phyloP scores from a whole-genome alignment of 768 basidiomycete genomes.

The Favolaschia claudopus region DNA sequence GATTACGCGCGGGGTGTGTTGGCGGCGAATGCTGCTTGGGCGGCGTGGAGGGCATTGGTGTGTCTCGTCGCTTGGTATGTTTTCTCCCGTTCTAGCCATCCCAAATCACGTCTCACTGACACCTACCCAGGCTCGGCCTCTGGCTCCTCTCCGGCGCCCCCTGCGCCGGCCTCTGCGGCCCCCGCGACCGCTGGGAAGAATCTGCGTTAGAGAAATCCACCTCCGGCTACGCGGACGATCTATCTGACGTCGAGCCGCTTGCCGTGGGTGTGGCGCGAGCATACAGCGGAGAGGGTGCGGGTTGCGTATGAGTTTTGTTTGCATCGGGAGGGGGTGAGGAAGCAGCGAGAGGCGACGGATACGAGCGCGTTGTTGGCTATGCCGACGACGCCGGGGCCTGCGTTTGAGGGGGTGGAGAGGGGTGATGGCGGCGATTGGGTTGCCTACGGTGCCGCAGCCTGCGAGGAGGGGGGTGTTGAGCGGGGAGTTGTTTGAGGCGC shows the following conservation, averaged over 20 bases:
- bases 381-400: slow-evolving; percentile 32
- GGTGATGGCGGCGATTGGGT: slow-evolving; percentile 64
- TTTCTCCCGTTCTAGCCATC: background rate
- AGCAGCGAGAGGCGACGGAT: slow-evolving; percentile 39
- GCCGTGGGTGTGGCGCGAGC: slow-evolving; percentile 84
- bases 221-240: slow-evolving; percentile 58
- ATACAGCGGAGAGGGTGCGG: slow-evolving; percentile 73
- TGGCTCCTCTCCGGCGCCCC: slow-evolving; percentile 82
- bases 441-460: slow-evolving; percentile 58
- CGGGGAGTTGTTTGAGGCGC: slow-evolving; percentile 70
- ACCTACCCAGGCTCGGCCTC: slow-evolving; percentile 65
- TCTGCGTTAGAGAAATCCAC: slow-evolving; percentile 69
- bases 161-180: slow-evolving; percentile 85
- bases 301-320: slow-evolving; percentile 86
- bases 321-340: slow-evolving; percentile 42
- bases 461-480: slow-evolving; percentile 66
- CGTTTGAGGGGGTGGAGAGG: slow-evolving; percentile 64
- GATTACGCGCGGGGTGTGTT: slow-evolving; percentile 81
- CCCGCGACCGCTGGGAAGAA: slow-evolving; percentile 86
- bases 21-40: slow-evolving; percentile 82
- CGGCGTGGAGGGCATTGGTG: slow-evolving; percentile 77
- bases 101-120: background rate
- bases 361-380: slow-evolving; percentile 34
- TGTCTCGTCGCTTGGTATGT: slow-evolving; percentile 72
- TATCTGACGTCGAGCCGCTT: slow-evolving; percentile 57